Evolutionary conservation across 2,329 filamentous ascomycete species (phyloP).

Genomic region (Thyridium curvatum): DNA sequence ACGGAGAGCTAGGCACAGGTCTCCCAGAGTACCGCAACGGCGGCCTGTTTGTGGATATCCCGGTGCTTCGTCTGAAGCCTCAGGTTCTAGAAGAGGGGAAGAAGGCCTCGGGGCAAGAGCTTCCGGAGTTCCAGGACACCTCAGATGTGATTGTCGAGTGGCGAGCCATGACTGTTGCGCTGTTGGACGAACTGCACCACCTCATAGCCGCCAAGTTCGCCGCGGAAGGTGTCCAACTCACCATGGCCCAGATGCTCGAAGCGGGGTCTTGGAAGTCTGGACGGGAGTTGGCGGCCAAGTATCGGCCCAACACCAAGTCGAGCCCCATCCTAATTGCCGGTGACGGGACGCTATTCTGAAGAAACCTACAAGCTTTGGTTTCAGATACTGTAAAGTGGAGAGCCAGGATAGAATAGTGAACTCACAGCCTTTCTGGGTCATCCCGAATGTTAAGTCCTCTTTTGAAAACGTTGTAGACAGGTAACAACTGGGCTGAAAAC

Average conservation of each 20-base stretch:
- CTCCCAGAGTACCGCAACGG: slow-evolving; percentile 91
- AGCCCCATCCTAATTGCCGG: slow-evolving; percentile 78
- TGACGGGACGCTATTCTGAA: slow-evolving; percentile 74
- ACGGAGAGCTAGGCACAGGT: slow-evolving; percentile 76
- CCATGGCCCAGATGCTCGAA: slow-evolving; percentile 44
- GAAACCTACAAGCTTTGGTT: no score
- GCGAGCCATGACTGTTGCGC: slow-evolving; percentile 48
- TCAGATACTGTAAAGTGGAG: no score
- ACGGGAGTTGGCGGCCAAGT: slow-evolving; percentile 73
- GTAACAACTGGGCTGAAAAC: no score
- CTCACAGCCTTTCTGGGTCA: no score
- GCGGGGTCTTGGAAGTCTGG: slow-evolving; percentile 59
- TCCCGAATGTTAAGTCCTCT: no score
- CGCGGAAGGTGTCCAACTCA: slow-evolving; percentile 27
- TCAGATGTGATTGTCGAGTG: slow-evolving; percentile 54
- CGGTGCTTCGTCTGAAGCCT: slow-evolving; percentile 69
- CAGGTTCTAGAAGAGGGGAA: slow-evolving; percentile 66
- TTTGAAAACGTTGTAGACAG: no score
- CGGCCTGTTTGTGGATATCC: slow-evolving; percentile 79
- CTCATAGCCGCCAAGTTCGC: slow-evolving; percentile 31
- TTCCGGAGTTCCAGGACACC: slow-evolving; percentile 42
- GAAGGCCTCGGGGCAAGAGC: slow-evolving; percentile 37
- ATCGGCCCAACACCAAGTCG: slow-evolving; percentile 71
- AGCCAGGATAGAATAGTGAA: no score
- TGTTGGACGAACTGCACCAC: slow-evolving; percentile 42